Evolutionary conservation across 2,329 filamentous ascomycete genomes (phyloP), one percentile per base, ranked within the genome.

Genomic region (Ophioceras dolichostomum): DNA sequence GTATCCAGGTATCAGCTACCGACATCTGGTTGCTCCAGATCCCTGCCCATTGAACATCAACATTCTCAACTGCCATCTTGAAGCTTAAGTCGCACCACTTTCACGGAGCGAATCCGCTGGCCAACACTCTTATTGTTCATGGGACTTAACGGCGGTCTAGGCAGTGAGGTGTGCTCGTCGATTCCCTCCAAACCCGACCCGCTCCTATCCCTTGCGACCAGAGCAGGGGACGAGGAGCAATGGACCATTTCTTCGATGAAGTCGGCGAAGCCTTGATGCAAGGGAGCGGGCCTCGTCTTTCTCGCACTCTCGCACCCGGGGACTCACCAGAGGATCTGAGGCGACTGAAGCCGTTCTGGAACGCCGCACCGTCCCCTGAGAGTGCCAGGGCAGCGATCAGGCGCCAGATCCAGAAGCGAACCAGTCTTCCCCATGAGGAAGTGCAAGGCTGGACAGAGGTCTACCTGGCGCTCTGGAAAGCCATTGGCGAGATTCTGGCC

Each of bases 381-480:
- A 75, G 74, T 48, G 65, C 79, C 35, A 76, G 78, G 44, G 66
- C 68, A 26, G 82, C 91, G 49, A 67, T 95, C 38, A 77, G 79
- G 39, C 78, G 83, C 51, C 69, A 91, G 40, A 73, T 89, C 41
- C 63, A 66, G 40, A 76, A 79, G 46, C 76, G 68, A 47, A 63
- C 66, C 21, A 58, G 64, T 37, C 55, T 86, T 18, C 62, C 68
- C n/a, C 68, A 74, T 29, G 70, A 78, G 29, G 85, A 94, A 60
- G 65, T 75, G 18, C 73, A 70, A 40, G 80, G 79, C n/a, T 98
- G 91, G 91, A 67, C 80, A 1, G 88, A 94, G 28, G 77, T 96
- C 21, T 94, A 88, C 53, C 65, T 71, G 26, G 68, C 75, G 16
- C 94, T 88, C 53, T 95, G 88, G 86, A 86, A 82, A 49, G 83